Evolutionary conservation across 441 rosid species (phyloP), one percentile per base, ranked within the genome.

Genomic region (Pelargonium myrrhifolium): DNA sequence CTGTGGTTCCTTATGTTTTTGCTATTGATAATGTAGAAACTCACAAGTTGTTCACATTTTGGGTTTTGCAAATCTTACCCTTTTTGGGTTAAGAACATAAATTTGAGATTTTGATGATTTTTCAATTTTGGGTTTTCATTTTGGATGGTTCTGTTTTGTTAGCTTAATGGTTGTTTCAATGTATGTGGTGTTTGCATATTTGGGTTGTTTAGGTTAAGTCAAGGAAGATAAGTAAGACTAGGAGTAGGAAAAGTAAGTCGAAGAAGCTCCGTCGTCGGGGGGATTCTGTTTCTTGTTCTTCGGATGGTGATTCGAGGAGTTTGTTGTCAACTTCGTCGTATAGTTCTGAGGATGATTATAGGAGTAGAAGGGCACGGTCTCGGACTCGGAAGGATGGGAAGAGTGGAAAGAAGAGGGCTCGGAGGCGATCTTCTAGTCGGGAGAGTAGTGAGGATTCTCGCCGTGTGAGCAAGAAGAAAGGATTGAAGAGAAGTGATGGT

Each of bases 161-260:
- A 42, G 49, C 11, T 68, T 14, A 14, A 20, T 59, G 39, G 9
- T 24, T 21, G 4, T 63, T 26, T 65, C 40, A 31, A 26, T 69
- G 71, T 60, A 10, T 55, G 24, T 64, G 47, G 65, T 18, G 67
- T 9, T 55, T 39, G 68, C 21, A 39, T 65, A 35, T 78, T 68
- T 78, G 20, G 59, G 4, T 17, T 53, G 59, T 2, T 53, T 53
- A 86, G 94, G 82, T 71, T 71, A 79, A 68, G 15, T 72, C 69
- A 31, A 80, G 74, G 83, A 85, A 78, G 87, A 88, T 66, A 75
- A 79, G 72, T 59, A 84, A 84, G 77, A 74, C 43, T 66, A 86
- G 67, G 77, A 70, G 71, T 2, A 67, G 69, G 31, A 78, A 21
- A 26, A 65, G 69, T 56, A 87, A 79, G 75, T 72, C 77, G 4